A percentile compares a stretch with the other conserved stretches of the same genome.
phyloP scores from a whole-genome alignment of 108 stramenopile species.

The Schizochytrium sp. region DNA sequence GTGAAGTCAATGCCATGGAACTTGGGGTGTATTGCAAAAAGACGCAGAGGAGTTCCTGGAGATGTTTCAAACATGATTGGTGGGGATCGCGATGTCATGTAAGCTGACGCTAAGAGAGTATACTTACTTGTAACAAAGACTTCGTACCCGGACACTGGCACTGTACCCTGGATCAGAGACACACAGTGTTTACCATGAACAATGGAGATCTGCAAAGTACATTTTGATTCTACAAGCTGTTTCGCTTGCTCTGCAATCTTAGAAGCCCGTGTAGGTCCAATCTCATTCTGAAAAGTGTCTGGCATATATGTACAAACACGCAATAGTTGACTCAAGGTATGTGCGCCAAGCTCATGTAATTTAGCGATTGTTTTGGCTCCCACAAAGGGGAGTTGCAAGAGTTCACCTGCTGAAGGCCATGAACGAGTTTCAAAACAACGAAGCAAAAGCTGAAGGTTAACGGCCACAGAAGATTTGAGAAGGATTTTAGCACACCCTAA shows the following conservation, averaged over 20 bases:
- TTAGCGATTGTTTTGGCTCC: background rate
- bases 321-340: background rate
- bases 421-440: conserved; percentile 7
- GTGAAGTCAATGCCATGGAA: conserved; percentile 1
- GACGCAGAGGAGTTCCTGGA: background rate
- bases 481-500: background rate
- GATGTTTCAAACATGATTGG: background rate
- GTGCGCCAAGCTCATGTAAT: background rate
- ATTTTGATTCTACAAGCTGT: background rate
- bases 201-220: background rate
- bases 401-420: conserved; percentile 37
- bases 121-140: background rate
- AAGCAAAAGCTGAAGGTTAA: background rate
- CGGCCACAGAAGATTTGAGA: background rate
- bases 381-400: background rate
- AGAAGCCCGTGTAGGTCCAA: background rate
- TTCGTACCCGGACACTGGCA: background rate
- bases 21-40: conserved; percentile 36
- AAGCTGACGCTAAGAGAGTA: background rate
- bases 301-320: background rate
- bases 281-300: background rate
- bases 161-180: background rate
- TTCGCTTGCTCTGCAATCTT: background rate
- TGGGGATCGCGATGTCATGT: background rate
- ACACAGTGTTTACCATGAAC: background rate